A percentile compares a stretch with the other conserved stretches of the same genome.
Evolutionary conservation across 2,329 filamentous ascomycete species (phyloP).

Genomic region (Colletotrichum spaethianum): DNA sequence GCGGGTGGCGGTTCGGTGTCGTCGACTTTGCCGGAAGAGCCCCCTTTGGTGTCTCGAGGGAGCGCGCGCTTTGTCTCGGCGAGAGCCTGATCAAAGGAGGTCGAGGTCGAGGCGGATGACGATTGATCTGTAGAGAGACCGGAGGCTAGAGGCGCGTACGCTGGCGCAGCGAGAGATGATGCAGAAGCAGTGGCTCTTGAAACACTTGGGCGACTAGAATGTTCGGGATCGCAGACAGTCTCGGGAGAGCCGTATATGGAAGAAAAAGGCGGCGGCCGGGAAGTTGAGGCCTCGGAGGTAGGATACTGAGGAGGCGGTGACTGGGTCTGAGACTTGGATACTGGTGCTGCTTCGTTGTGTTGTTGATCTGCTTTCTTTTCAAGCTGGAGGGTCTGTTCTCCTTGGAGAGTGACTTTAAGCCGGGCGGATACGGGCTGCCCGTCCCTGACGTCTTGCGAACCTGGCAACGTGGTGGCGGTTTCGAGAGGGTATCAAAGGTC

Average conservation of each 20-base stretch:
- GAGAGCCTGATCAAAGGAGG: slow-evolving; percentile 64
- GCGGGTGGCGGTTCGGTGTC: slow-evolving; percentile 95
- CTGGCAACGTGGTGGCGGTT: slow-evolving; percentile 64
- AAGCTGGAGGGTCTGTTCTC: slow-evolving; percentile 2
- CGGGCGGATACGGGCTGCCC: slow-evolving; percentile 60
- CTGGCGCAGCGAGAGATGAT: slow-evolving; percentile 61
- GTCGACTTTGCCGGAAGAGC: slow-evolving; percentile 80
- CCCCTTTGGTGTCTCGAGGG: slow-evolving; percentile 84
- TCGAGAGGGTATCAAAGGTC: slow-evolving; percentile 10
- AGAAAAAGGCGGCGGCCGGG: slow-evolving; percentile 72
- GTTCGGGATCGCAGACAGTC: slow-evolving; percentile 54
- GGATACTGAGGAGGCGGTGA: slow-evolving; percentile 74
- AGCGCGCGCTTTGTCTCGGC: slow-evolving; percentile 89
- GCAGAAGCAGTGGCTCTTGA: slow-evolving; percentile 15
- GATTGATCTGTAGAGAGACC: slow-evolving; percentile 55
- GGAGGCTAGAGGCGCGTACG: slow-evolving; percentile 64
- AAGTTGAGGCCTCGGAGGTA: slow-evolving; percentile 66
- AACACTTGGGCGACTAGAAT: slow-evolving; percentile 47
- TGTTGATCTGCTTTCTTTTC: slow-evolving; percentile 38
- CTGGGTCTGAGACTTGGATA: slow-evolving; percentile 52
- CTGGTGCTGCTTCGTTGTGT: slow-evolving; percentile 18
- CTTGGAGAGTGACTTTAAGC: slow-evolving; percentile 43
- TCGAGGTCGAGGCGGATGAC: slow-evolving; percentile 44
- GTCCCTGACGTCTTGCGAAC: slow-evolving; percentile 59
- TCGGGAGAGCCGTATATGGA: slow-evolving; percentile 66